Evolutionary conservation across 192 early-diverging fungal genomes (phyloP), one percentile per base, ranked within the genome.

Genomic region (Spinellus fusiger): DNA sequence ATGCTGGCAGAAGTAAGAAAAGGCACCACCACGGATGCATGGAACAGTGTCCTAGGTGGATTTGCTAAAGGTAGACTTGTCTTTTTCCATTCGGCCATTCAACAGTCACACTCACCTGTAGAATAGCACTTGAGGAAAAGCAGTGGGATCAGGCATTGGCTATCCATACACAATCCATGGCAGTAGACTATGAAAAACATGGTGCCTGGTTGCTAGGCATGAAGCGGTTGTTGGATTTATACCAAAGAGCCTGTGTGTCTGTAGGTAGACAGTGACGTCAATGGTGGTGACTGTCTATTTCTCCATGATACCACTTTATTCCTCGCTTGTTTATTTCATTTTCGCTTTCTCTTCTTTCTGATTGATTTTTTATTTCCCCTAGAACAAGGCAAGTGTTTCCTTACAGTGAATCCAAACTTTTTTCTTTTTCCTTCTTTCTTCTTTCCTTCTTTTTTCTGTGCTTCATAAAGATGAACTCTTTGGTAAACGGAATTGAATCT

Each of bases 191-290:
- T 62, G 73, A 77, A n/a, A 65, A 66, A 18, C 73, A 80, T 32
- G 75, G 79, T 4, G 63, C 73, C 38, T 80, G 79, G 79, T 46
- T 80, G 23, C 49, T 80, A 23, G 79, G 79, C 28, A 53, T 80
- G 33, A 77, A 77, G 58, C 70, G 79, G 27, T 48, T 80, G 37
- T 70, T 77, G 35, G 75, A 80, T 46, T 27, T 80, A n/a, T 75
- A 75, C 34, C 48, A 70, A 31, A 70, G 55, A 31, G 5, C 25
- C 23, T 26, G n/a, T 28, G 12, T 27, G 3, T 53, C 20, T 4
- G 13, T 13, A 37, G 35, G 7, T 37, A 9, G 35, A 37, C 13
- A 37, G 6, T 9, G 13, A 9, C 13, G 35, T 37, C 35, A 9
- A 9, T 37, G 35, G 35, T 37, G 6, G 13, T 37, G 6, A 9